phyloP scores from a whole-genome alignment of 2,329 filamentous ascomycete genomes.

The Diaporthe batatas region DNA sequence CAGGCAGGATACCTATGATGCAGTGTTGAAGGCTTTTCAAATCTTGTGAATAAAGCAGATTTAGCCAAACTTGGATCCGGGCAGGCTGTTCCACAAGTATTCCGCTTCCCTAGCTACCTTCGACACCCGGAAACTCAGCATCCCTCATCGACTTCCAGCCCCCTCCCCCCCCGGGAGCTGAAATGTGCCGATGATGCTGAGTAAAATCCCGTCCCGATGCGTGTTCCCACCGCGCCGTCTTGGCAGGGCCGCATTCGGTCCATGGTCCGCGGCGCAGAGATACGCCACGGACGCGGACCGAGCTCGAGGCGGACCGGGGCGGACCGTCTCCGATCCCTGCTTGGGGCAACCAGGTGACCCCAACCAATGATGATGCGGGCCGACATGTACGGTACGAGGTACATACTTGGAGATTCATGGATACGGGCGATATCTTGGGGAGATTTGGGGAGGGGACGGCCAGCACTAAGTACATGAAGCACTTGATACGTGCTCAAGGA shows the following conservation, averaged over 20 bases:
- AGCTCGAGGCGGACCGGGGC: background rate
- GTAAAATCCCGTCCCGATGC: background rate
- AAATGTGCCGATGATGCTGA: no score
- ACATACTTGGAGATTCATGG: no score
- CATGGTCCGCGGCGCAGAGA: background rate
- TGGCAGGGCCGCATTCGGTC: background rate
- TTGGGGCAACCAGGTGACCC: background rate
- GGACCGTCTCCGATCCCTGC: background rate
- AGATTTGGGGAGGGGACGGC: background rate
- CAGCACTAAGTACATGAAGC: conserved; percentile 6
- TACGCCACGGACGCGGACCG: background rate
- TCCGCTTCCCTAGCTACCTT: no score
- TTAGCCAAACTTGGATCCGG: no score
- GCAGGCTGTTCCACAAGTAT: no score
- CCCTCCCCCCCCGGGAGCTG: no score
- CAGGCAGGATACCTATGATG: no score
- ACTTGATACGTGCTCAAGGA: conserved; percentile 11
- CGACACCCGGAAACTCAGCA: no score
- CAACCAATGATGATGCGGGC: background rate
- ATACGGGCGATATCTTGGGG: background rate
- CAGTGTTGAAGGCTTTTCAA: no score
- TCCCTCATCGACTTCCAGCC: no score
- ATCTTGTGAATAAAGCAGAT: no score
- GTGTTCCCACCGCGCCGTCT: background rate
- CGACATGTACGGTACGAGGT: background rate